Evolutionary conservation across 2,329 filamentous ascomycete genomes (phyloP), one percentile per base, ranked within the genome.

Genomic region (Monilinia polystroma): DNA sequence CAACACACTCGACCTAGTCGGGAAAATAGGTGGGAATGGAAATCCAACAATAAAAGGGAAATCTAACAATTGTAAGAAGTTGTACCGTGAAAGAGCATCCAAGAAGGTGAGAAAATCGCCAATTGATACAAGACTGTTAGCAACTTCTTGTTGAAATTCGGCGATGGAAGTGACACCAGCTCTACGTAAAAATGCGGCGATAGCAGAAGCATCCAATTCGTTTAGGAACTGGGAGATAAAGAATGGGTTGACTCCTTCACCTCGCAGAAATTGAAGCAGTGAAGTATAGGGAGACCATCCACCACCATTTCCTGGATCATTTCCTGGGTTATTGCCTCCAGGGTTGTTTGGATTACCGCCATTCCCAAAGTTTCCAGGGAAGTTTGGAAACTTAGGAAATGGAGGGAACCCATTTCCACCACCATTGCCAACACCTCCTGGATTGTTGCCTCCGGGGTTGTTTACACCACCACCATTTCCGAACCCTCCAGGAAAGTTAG

Each of bases 211-310:
- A 47, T 47, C 41, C 18, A 59, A 47, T 6, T 23, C 20, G 18
- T 32, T 32, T 4, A 59, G 43, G 16, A 47, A 47, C 41, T 32
- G 56, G 26, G 41, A 59, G 12, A 1, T 0, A n/a, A n/a, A 59
- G 29, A 18, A 43, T 32, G 18, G 20, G 45, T 47, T 32, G 0
- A 29, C 41, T n/a, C 56, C 56, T 58, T 45, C 41, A 23, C 56
- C 41, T 47, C 18, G 41, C 20, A 58, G 41, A 20, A 58, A 58
- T 32, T 47, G 23, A 4, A 32, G 4, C 2, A 58, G 56, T 47
- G 56, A 38, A 47, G 56, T 58, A 7, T 45, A 47, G 23, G 56
- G 56, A n/a, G 56, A 47, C 56, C 56, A 59, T 45, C 45, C 14
- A 26, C 41, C 56, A 29, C 41, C 41, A 26, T 45, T 58, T 58